Percentiles rank a stretch among this genome's conserved stretches.
phyloP scores from a whole-genome alignment of 805 yeast genomes.

The Lipomyces orientalis region DNA sequence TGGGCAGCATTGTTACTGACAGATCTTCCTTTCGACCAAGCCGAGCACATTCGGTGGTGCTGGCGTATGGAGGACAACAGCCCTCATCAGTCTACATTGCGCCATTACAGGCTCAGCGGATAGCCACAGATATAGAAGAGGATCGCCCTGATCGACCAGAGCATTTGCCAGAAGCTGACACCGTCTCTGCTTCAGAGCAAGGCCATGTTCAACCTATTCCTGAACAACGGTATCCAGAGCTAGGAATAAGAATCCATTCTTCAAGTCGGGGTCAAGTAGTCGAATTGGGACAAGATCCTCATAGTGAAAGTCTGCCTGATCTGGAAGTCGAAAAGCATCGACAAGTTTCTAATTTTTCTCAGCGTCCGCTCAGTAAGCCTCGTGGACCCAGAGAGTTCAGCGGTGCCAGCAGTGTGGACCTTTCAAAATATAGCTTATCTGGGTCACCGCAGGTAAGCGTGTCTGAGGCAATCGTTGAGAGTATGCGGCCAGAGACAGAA shows the following conservation, averaged over 20 bases:
- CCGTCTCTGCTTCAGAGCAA: background rate
- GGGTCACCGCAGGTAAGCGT: background rate
- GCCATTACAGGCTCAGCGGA: slow-evolving; percentile 9
- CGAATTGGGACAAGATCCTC: background rate
- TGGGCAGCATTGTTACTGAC: slow-evolving; percentile 18
- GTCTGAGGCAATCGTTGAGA: background rate
- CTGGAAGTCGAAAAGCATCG: slow-evolving; percentile 24
- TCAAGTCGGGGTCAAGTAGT: slow-evolving; percentile 9
- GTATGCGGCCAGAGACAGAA: background rate
- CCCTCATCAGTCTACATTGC: slow-evolving; percentile 33
- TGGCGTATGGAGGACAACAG: slow-evolving; percentile 30
- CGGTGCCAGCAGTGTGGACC: slow-evolving; percentile 5
- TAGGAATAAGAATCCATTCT: background rate
- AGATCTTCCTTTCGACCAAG: background rate
- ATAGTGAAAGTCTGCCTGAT: background rate
- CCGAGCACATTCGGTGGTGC: slow-evolving; percentile 10
- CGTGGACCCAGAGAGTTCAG: slow-evolving; percentile 35
- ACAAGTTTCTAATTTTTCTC: slow-evolving; percentile 15
- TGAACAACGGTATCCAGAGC: background rate
- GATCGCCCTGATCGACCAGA: background rate
- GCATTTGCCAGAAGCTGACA: background rate
- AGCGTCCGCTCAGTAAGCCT: slow-evolving; percentile 14
- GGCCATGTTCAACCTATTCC: background rate
- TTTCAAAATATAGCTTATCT: background rate
- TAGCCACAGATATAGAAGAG: slow-evolving; percentile 13